These are phyloP conservation scores for Ophiocordyceps camponoti-floridani DNA, from an alignment of 2,329 filamentous ascomycete genomes.

Conservation along the genomic window DNA sequence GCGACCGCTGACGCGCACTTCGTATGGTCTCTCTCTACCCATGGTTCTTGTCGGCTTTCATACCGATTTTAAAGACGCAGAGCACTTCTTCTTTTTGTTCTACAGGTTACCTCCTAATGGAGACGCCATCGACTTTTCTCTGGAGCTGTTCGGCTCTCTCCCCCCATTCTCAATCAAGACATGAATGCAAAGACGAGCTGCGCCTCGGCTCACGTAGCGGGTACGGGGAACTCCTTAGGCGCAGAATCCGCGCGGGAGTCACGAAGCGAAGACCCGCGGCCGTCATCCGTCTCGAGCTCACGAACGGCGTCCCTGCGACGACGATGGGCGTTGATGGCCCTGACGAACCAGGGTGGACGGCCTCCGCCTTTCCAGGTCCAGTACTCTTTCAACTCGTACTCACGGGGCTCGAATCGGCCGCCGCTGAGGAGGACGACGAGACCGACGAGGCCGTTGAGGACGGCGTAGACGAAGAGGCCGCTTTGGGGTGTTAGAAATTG, in stretches of 20 bases:
- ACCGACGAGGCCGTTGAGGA: slow-evolving; percentile 58
- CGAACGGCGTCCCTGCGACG: neutral
- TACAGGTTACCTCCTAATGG: too few relatives aligned
- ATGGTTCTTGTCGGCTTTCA: too few relatives aligned
- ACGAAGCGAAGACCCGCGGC: neutral
- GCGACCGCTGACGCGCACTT: too few relatives aligned
- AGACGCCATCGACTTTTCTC: too few relatives aligned
- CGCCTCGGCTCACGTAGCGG: neutral
- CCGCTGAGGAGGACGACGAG: slow-evolving; percentile 45
- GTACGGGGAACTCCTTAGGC: slow-evolving; percentile 6
- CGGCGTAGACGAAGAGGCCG: slow-evolving; percentile 58
- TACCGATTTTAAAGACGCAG: too few relatives aligned
- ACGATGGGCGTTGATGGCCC: slow-evolving; percentile 12
- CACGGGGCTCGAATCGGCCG: slow-evolving; percentile 54
- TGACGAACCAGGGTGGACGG: slow-evolving; percentile 53
- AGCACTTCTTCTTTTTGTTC: too few relatives aligned
- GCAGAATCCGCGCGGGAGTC: slow-evolving; percentile 6
- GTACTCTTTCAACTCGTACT: slow-evolving; percentile 58
- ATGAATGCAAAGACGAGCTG: neutral
- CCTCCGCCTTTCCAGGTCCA: slow-evolving; percentile 75
- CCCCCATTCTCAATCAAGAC: neutral
- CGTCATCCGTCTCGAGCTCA: slow-evolving; percentile 2
- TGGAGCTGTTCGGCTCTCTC: neutral
- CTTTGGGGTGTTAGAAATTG: slow-evolving; percentile 6
- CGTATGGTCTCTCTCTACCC: too few relatives aligned